A percentile compares a stretch with the other conserved stretches of the same genome.
Conservation (phyloP, 2,329 filamentous ascomycete species). For the Colletotrichum godetiae region DNA sequence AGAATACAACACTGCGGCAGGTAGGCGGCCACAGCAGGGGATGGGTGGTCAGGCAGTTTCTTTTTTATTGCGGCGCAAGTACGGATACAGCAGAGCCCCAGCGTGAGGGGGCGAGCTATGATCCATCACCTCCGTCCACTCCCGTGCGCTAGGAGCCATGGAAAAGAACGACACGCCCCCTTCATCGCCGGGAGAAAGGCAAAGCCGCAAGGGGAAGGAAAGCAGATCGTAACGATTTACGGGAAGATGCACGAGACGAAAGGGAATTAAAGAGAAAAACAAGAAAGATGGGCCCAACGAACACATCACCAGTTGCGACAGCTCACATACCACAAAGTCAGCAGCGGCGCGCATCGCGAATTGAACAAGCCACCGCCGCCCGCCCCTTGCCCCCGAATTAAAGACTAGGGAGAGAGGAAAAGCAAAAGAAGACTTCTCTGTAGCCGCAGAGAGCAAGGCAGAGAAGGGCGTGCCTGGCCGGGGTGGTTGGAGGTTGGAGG, state of each 20-base stretch:
- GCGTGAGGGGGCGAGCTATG: neutral
- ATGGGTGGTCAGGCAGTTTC: neutral
- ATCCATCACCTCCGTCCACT: neutral
- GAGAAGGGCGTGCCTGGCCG: neutral
- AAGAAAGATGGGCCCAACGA: neutral
- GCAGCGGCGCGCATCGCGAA: neutral
- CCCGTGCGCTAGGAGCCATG: neutral
- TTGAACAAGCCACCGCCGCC: neutral
- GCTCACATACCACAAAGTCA: constrained; percentile 23
- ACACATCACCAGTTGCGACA: constrained; percentile 21
- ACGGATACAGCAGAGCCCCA: neutral
- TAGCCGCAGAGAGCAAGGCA: neutral
- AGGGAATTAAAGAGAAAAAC: neutral
- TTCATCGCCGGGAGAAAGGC: neutral
- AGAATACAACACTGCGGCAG: neutral
- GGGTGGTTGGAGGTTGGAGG: neutral
- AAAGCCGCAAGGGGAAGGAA: neutral
- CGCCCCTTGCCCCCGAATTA: too few species aligned
- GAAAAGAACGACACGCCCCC: neutral
- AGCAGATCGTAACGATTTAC: neutral
- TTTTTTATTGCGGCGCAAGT: too few species aligned
- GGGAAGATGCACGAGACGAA: neutral
- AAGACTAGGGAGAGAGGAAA: neutral
- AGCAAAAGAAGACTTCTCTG: neutral
- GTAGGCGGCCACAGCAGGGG: neutral